Evolutionary conservation across 106 monocot species (phyloP).

Genomic region (Agapanthus africanus): DNA sequence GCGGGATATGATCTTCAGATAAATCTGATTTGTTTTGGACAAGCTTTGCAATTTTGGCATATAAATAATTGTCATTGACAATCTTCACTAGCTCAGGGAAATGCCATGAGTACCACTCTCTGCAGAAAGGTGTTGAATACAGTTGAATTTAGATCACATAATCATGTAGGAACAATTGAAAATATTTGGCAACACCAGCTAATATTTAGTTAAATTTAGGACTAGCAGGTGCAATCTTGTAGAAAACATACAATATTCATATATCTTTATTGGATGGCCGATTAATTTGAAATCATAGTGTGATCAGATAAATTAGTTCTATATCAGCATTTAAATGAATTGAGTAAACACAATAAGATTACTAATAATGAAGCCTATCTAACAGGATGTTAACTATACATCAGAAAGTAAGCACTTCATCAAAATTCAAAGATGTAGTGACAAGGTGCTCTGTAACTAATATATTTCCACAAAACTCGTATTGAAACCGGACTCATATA

Average conservation of each 20-base stretch:
- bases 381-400: background rate
- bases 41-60: constrained; percentile 76
- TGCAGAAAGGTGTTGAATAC: constrained; percentile 22
- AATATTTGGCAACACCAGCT: background rate
- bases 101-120: constrained; percentile 98
- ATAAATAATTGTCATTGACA: constrained; percentile 89
- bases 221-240: background rate
- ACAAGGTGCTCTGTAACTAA: too few relatives aligned
- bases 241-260: background rate
- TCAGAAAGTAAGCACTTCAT: background rate
- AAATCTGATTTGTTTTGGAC: constrained; percentile 77
- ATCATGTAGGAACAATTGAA: background rate
- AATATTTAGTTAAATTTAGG: background rate
- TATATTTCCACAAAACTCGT: too few relatives aligned
- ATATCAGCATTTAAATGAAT: background rate
- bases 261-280: background rate
- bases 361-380: background rate
- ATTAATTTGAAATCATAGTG: too few relatives aligned
- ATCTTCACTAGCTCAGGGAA: constrained; percentile 93
- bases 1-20: constrained; percentile 56
- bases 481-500: too few relatives aligned
- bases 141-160: background rate
- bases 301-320: background rate
- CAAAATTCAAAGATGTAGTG: background rate
- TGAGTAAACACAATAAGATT: background rate